Base-by-base conservation (phyloP, 176 grass and related monocot genomes). In the Pharus latifolius region DNA sequence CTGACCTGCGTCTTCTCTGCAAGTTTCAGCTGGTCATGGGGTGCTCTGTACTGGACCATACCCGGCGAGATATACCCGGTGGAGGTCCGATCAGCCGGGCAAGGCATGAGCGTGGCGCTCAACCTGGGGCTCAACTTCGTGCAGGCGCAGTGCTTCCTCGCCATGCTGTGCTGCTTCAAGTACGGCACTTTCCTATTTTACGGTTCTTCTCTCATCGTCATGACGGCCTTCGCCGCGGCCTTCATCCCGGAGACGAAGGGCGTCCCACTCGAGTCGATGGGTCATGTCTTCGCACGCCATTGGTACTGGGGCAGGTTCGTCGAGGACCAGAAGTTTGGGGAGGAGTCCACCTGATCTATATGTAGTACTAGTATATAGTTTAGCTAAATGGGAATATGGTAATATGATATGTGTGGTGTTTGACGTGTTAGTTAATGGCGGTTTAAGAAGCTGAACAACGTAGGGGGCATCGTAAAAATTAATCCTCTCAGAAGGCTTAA, bases 21-120 rank as follows among this genome's bases (percentile, higher is more conserved):
- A 3, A 89, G 80, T 34, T 96, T 90, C 77, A 89, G 91, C 55
- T 96, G 77, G 80, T 96, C 91, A 22, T 96, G 91, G 91, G 91
- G 91, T 13, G 87, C 91, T 25, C 53, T 96, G 40, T 87, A 63
- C 76, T 96, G 91, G 91, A 68, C 82, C 41, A 57, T 96, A 43
- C 91, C 87, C 5, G 75, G 91, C 41, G 87, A 96, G 84, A 96
- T 91, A 29, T 96, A 90, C 74, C 91, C 91, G 1, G 87, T 96
- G 42, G 91, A 96, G 84, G 65, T 96, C 48, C 51, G 87, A 31
- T 96, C 91, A 48, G 83, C 83, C 16, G 91, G 87, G 62, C 91
- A 96, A 74, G 83, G 77, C 51, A 35, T 65, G 25, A 83, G 73
- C 0, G 89, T 92, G 69, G 89, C 89, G 69, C 63, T 92, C 14